Base-by-base conservation (phyloP, 2,329 filamentous ascomycete genomes). In the Aphanocladium album region DNA sequence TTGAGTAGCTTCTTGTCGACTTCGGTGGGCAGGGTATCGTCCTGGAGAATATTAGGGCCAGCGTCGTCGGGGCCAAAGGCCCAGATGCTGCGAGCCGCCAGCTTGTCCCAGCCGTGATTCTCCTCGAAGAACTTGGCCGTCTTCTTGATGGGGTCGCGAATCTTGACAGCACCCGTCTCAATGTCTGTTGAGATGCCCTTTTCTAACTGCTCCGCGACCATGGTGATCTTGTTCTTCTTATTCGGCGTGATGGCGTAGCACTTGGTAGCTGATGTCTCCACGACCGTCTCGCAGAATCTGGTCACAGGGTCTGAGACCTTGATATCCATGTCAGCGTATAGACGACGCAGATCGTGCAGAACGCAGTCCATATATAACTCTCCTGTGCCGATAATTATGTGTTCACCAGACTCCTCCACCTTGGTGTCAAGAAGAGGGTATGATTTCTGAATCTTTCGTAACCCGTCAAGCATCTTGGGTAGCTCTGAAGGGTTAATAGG, bases 351-450 rank as follows among this genome's bases (percentile, higher is more conserved):
- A 71, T 99, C 95, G 73, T 99, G 95, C 50, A 99, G 82, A 3
- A 99, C 93, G 69, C 95, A 99, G 73, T 99, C 95, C 93, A 99
- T 98, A 78, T 99, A 99, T n/a, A 99, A 81, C 74, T 99, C 95
- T 62, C 95, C 95, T 0, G 95, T 99, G 25, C 95, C 95, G 5
- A 99, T 84, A 51, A 99, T 83, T 65, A 99, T 89, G 71, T 99
- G 95, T 75, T 99, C 95, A 55, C 95, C 95, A 1, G 92, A 97
- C 76, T 99, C 95, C 73, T 99, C 95, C 3, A 99, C 95, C 74
- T 98, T 98, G 5, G 95, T 99, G 14, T 90, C 91, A 67, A 98
- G 90, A 27, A 99, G 83, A 33, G 95, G 95, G 68, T 98, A 99
- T 68, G 91, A 96, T 76, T 99, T 99, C 80, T 97, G 96, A 76